Base-by-base conservation (phyloP, 345 rosid species). In the Pugionium dolabratum region DNA sequence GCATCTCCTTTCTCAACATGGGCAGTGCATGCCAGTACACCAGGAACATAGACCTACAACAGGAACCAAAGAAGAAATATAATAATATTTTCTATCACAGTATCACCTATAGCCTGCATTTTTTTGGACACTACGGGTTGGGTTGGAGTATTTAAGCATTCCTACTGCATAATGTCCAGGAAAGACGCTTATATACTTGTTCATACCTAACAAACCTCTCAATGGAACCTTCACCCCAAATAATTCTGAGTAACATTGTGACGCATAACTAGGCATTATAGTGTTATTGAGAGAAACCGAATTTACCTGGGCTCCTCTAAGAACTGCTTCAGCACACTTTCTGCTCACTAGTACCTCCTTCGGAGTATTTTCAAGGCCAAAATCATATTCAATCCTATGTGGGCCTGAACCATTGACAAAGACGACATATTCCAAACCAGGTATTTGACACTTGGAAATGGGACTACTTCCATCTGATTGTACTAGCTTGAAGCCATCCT, bases 241-340 rank as follows among this genome's bases (percentile, higher is more conserved):
- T 35, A 7, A 4, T n/a, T 26, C 5, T 1, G 41, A 9, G 11
- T 3, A 49, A 33, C 54, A 27, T 28, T 61, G 25, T 44, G 37
- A 31, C 27, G 4, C 49, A 46, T 1, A 54, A 11, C 4, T 49
- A 48, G 33, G 31, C 42, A 58, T 27, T 41, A 58, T 41, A 50
- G 10, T 29, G 36, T 42, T 7, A 30, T 0, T 28, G 41, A 37
- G 39, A 31, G 31, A 26, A 39, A 31, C 4, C 1, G 1, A 42
- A 47, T 40, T 58, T 63, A 92, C 99, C 96, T 90, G 97, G 67
- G 99, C 99, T 73, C 99, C 99, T 49, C 97, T 86, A 40, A 94
- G 95, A 83, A 94, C 97, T 42, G 99, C 91, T 78, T 94, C 99
- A 64, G 95, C 97, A 73, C 99, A 94, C 79, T 94, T 94, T 67